phyloP scores from a whole-genome alignment of 331 rosid species.

The Malus hybrid region DNA sequence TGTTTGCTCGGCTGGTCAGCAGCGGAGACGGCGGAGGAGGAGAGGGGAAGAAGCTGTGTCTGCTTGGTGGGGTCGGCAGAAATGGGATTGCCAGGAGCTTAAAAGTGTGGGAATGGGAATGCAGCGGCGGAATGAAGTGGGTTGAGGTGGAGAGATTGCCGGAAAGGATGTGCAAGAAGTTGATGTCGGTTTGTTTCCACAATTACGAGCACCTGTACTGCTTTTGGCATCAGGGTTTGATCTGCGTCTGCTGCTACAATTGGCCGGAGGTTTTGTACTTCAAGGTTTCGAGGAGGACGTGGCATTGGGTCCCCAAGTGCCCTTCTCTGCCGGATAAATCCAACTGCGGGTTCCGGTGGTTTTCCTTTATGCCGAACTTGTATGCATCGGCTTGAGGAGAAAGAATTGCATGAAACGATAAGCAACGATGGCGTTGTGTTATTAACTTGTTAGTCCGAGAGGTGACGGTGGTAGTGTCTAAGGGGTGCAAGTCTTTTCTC shows the following conservation, averaged over 20 bases:
- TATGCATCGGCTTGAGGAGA: constrained; percentile 45
- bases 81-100: constrained; percentile 73
- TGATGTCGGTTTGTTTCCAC: constrained; percentile 78
- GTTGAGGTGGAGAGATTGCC: constrained; percentile 59
- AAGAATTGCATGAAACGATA: no score
- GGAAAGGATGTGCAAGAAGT: constrained; percentile 61
- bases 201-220: constrained; percentile 84
- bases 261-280: constrained; percentile 94
- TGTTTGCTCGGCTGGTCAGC: constrained; percentile 59
- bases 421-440: no score
- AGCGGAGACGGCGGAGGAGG: constrained; percentile 37
- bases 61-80: constrained; percentile 76
- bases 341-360: constrained; percentile 86
- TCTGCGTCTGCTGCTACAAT: constrained; percentile 76
- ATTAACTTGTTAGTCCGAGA: no score
- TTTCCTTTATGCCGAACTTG: constrained; percentile 67
- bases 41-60: constrained; percentile 34
- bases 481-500: not conserved
- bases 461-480: no score
- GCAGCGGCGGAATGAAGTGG: constrained; percentile 43
- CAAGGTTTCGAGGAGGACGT: constrained; percentile 56
- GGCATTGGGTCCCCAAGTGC: constrained; percentile 93
- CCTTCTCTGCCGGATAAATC: constrained; percentile 68
- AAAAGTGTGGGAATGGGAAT: constrained; percentile 51
- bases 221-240: constrained; percentile 82